Conservation (phyloP, 495 filamentous ascomycete genomes). For the Aspergillus bridgeri region DNA sequence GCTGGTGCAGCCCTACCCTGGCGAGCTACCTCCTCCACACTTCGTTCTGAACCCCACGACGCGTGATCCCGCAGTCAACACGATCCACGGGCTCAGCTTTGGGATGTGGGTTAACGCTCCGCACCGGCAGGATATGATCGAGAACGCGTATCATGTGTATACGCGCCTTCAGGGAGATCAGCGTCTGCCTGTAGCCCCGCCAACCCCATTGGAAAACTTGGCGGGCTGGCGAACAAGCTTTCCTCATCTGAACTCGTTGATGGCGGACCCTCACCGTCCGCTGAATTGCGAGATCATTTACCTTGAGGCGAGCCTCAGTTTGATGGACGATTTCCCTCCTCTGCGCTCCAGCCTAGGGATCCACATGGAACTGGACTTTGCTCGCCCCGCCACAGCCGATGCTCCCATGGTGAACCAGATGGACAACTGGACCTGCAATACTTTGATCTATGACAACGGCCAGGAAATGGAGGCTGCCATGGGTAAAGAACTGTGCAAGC, state of each 20-base stretch:
- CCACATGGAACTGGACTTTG: conserved; percentile 43
- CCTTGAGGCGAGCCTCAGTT: conserved; percentile 45
- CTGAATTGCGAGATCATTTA: conserved; percentile 47
- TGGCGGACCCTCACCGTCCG: conserved; percentile 33
- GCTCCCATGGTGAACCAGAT: conserved; percentile 38
- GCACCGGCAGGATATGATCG: conserved; percentile 38
- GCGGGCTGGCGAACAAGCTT: conserved; percentile 44
- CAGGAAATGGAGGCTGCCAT: conserved; percentile 29
- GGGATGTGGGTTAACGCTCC: conserved; percentile 50
- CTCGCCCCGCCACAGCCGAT: conserved; percentile 34
- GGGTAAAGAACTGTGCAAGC: conserved; percentile 33
- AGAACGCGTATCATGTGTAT: conserved; percentile 46
- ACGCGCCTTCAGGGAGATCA: conserved; percentile 47
- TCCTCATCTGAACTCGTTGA: conserved; percentile 38
- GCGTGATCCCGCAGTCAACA: conserved; percentile 30
- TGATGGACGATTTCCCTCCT: conserved; percentile 47
- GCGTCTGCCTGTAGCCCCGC: conserved; percentile 34
- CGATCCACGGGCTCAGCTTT: conserved; percentile 45
- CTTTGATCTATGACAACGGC: conserved; percentile 42
- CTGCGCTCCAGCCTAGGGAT: conserved; percentile 41
- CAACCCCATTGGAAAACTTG: conserved; percentile 42
- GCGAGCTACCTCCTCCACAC: conserved; percentile 37
- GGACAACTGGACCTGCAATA: conserved; percentile 48
- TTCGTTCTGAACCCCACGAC: conserved; percentile 36
- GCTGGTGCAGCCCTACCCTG: conserved; percentile 32